Evolutionary conservation across 106 monocot species (phyloP).

Genomic region (Dendrobium huoshanense): DNA sequence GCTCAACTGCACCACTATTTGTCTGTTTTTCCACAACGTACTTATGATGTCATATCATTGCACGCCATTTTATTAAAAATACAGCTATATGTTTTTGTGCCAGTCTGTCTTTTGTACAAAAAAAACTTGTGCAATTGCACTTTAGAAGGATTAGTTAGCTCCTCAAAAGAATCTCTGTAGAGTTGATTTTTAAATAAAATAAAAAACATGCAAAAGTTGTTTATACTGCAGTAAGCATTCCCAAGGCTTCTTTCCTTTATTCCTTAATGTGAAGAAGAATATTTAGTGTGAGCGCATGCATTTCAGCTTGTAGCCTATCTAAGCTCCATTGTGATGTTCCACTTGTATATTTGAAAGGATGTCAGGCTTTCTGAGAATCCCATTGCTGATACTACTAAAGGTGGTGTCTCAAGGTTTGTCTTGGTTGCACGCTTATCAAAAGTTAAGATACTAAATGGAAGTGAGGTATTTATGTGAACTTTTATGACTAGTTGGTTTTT

Average conservation of each 20-base stretch:
- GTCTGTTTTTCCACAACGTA: not conserved
- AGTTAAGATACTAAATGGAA: slow-evolving; percentile 82
- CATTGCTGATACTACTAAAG: slow-evolving; percentile 64
- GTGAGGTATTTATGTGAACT: slow-evolving; percentile 54
- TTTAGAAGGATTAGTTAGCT: not conserved
- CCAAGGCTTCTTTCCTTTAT: not conserved
- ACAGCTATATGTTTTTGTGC: not conserved
- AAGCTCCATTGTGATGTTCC: not conserved
- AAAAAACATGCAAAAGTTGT: no score
- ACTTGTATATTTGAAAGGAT: slow-evolving; percentile 56
- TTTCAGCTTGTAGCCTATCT: not conserved
- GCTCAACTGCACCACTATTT: not conserved
- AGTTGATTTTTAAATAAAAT: slow-evolving; percentile 3
- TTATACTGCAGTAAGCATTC: not conserved
- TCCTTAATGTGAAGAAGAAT: not conserved
- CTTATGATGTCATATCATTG: not conserved
- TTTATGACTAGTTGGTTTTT: not conserved
- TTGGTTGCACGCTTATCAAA: slow-evolving; percentile 82
- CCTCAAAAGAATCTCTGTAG: not conserved
- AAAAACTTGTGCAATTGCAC: not conserved
- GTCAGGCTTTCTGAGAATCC: slow-evolving; percentile 96
- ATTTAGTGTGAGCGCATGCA: not conserved
- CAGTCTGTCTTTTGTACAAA: not conserved
- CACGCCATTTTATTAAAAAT: not conserved
- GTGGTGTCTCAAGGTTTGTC: slow-evolving; percentile 77